Percentiles rank a stretch among this genome's conserved stretches.
Evolutionary conservation across 805 yeast genomes (phyloP).

Genomic region (Pichia membranifaciens): DNA sequence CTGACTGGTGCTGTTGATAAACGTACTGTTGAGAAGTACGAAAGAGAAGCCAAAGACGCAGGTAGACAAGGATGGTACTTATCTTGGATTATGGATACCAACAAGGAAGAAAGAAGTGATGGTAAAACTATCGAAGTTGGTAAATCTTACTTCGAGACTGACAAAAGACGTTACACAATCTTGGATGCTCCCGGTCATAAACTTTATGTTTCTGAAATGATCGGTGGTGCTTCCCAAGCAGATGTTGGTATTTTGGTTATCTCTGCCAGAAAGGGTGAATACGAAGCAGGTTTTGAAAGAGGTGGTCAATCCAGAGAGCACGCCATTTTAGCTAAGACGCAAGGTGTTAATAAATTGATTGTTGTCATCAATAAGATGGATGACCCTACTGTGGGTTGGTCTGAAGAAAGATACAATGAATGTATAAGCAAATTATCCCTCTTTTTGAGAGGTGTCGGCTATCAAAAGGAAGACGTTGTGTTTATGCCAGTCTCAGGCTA

Average conservation of each 20-base stretch:
- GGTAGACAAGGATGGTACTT: conserved; percentile 99
- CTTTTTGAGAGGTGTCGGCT: conserved; percentile 86
- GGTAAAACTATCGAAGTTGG: conserved; percentile 99
- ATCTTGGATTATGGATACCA: conserved; percentile 99
- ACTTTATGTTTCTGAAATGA: conserved; percentile 98
- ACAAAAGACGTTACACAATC: conserved; percentile 94
- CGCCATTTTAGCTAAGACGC: conserved; percentile 94
- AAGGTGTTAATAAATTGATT: conserved; percentile 90
- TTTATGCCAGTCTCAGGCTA: conserved; percentile 98
- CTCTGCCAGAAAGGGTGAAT: conserved; percentile 98
- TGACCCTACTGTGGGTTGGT: conserved; percentile 95
- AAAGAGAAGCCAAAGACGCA: conserved; percentile 97
- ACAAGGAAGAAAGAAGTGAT: conserved; percentile 96
- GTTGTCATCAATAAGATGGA: conserved; percentile 98
- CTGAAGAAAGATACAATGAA: conserved; percentile 92
- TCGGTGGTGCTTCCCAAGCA: conserved; percentile 99
- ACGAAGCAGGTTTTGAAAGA: conserved; percentile 97
- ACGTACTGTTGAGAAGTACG: conserved; percentile 97
- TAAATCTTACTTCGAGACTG: conserved; percentile 95
- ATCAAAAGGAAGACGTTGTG: conserved; percentile 76
- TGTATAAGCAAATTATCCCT: conserved; percentile 76
- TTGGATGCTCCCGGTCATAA: conserved; percentile 99
- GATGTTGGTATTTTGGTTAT: conserved; percentile 97
- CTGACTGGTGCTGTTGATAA: conserved; percentile 97
- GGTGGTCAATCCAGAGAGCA: conserved; percentile 99